Evolutionary conservation across 441 rosid genomes (phyloP), one percentile per base, ranked within the genome.

Genomic region (Raphanus hybrid): DNA sequence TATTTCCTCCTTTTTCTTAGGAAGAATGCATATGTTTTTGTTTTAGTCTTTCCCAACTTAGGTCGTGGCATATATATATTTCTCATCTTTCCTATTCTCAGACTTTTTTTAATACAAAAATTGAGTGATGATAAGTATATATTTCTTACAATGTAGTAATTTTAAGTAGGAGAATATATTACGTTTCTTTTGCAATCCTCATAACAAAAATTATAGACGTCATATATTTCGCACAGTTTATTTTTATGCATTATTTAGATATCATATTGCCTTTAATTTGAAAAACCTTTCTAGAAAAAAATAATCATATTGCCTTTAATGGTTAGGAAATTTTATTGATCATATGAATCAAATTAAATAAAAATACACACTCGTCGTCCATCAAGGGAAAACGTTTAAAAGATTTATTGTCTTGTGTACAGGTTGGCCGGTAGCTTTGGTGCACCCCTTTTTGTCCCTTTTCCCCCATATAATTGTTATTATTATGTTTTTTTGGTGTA

Each of bases 371-470:
- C 34, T 72, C 27, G 78, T 63, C 65, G 55, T 67, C 74, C 65
- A 73, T 66, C 29, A 66, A 58, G 10, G 54, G 69, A 48, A 78
- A 71, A 71, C 69, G 73, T 78, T 71, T 71, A 71, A 65, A 78
- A 65, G 45, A 59, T 58, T 59, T 66, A 0, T 78, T 72, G 77
- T 72, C 76, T 71, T 59, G 73, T 58, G 76, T 66, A 72, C 34
- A 66, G 68, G 68, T 78, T 71, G 81, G 77, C 69, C 73, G 73
- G 81, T 68, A 59, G 57, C 69, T 35, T 78, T 29, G 69, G 69
- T 59, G 67, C 81, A 71, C 81, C 69, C 59, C 8, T 9, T 48
- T 65, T 59, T 78, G 77, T 65, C 67, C 62, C 2, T 48, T 55
- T 2, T 5, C 8, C 39, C 16, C 57, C 12, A 20, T 59, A 59